Conservation (phyloP, 2,329 filamentous ascomycete genomes). For the Neurospora sp. region DNA sequence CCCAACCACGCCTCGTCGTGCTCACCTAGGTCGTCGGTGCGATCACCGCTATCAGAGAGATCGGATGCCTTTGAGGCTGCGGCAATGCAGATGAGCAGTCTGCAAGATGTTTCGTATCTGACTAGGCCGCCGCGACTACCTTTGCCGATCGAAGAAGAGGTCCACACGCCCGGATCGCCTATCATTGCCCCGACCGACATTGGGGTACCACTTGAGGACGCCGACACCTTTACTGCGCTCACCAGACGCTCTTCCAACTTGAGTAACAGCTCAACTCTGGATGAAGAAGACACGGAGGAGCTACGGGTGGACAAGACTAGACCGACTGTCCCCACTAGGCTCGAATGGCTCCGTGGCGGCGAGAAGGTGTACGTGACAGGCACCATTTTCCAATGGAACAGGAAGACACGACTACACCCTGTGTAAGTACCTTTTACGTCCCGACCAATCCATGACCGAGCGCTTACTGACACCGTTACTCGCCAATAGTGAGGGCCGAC, state of each 20-base stretch:
- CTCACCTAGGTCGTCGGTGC: slow-evolving; percentile 21
- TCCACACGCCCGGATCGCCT: slow-evolving; percentile 81
- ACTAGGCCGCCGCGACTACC: slow-evolving; percentile 78
- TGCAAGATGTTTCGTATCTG: slow-evolving; percentile 54
- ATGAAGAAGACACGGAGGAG: slow-evolving; percentile 72
- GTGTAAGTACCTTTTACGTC: slow-evolving; percentile 51
- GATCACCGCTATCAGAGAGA: slow-evolving; percentile 23
- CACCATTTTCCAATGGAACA: slow-evolving; percentile 95
- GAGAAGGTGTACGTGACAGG: slow-evolving; percentile 95
- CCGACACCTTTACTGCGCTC: slow-evolving; percentile 33
- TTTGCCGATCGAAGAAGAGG: slow-evolving; percentile 86
- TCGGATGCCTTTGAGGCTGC: slow-evolving; percentile 30
- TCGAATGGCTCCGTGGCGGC: slow-evolving; percentile 77
- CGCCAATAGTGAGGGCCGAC: slow-evolving; percentile 38
- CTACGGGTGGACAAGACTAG: slow-evolving; percentile 64
- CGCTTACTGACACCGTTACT: slow-evolving; percentile 1
- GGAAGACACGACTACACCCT: slow-evolving; percentile 78
- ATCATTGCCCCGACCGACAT: slow-evolving; percentile 65
- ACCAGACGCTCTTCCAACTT: slow-evolving; percentile 48
- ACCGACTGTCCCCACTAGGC: slow-evolving; percentile 70
- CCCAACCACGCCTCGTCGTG: slow-evolving; percentile 27
- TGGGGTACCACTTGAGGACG: slow-evolving; percentile 39
- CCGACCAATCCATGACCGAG: not conserved
- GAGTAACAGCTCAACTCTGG: slow-evolving; percentile 50
- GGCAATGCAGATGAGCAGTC: slow-evolving; percentile 43